Base-by-base conservation (phyloP, 352 stramenopile species). In the Discostella stelligera region DNA sequence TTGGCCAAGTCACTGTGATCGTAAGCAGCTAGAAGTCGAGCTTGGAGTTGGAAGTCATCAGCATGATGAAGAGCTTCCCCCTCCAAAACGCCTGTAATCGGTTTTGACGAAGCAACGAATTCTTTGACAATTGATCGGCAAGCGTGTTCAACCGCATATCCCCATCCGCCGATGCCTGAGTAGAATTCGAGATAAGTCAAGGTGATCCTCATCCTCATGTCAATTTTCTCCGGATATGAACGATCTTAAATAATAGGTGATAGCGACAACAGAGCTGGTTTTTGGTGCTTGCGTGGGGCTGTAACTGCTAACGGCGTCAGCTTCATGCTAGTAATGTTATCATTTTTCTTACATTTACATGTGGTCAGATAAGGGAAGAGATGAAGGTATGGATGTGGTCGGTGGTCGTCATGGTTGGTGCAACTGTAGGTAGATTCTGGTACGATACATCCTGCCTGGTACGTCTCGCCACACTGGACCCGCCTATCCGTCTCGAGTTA, bases 121-220 rank as follows among this genome's bases (percentile, higher is more conserved):
- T 63, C 54, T 0, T 61, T 37, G n/a, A 50, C 20, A 41, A 77
- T 66, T n/a, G 70, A 77, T 52, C 39, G 46, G 14, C 85, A 68
- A 1, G 80, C 82, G 53, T 84, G 68, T 39, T 90, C 58, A 8
- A 92, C 66, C 4, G 86, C 84, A 62, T 88, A 85, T 3, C 78
- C 80, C 88, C 88, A 93, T 11, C 89, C 89, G 21, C 89, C 89
- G 20, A 94, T 79, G 16, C 89, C 89, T 9, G 75, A 86, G 80
- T 91, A 94, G 74, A 94, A 94, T 76, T 94, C 89, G 30, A 91
- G 67, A 64, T 87, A 88, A 1, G 81, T 77, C 3, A 87, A 46
- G 18, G 41, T 46, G 39, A 78, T 63, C 71, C 59, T 78, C 23
- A 78, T 63, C 71, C 59, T 78, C 23, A 61, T 61, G 21, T 14